Base-by-base conservation (phyloP, 257 asterid species). In the Linderniella brevidens region DNA sequence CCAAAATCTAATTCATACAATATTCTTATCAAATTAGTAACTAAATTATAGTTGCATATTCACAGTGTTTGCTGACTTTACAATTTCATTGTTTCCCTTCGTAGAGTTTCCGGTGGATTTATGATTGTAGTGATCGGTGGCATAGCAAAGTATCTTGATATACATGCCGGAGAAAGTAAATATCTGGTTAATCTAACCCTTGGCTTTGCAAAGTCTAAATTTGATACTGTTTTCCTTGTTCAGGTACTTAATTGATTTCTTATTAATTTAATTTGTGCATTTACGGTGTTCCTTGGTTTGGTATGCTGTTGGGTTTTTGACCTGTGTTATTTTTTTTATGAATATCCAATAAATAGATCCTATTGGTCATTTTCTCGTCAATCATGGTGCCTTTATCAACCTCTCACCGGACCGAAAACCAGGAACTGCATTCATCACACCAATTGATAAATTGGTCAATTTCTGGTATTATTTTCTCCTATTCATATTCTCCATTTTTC, bases 321-420 rank as follows among this genome's bases (percentile, higher is more conserved):
- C 32, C 53, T 37, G 41, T 35, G 52, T 58, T 52, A 47, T 39
- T 57, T 13, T 41, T n/a, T 9, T 48, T 41, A 1, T 39, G 13
- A 39, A 39, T 13, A 52, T 13, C 39, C 44, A 16, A 53, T 64
- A 38, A 38, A 66, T 52, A 88, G 98, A 76, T 73, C 58, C 19
- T 74, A n/a, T 66, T 85, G 79, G 88, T 90, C 13, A 70, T 72
- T 57, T 54, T 73, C 48, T 76, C 98, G 37, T 71, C 98, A 29
- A 20, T 85, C 47, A 79, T 90, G 94, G 93, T 90, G 61, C 59
- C 84, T 48, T 53, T 90, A 58, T 90, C 98, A 62, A 83, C 97
- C 14, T 70, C 82, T 67, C 97, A 64, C 61, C 75, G 96, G 77
- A 71, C 94, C 45, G 82, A 90, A 64, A 90, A 80, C 49, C 92